Conservation (phyloP, 1,284 basidiomycete genomes). For the Rhodotorula sp. region DNA sequence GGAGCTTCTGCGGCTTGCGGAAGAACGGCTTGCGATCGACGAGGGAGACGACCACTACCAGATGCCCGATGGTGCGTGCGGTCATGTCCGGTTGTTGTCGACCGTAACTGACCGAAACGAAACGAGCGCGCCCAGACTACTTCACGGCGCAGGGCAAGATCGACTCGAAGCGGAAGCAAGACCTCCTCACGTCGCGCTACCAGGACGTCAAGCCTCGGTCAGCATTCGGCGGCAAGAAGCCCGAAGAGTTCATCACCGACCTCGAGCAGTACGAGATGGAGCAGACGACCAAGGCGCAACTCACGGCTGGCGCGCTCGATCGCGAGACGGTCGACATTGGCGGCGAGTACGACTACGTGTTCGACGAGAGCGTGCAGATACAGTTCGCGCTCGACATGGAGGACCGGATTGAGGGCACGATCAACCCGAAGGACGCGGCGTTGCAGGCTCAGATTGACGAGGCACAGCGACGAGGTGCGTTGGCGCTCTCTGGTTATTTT, state of each 20-base stretch:
- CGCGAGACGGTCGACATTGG: slow-evolving; percentile 63
- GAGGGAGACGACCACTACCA: slow-evolving; percentile 92
- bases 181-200: slow-evolving; percentile 89
- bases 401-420: slow-evolving; percentile 51
- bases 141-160: slow-evolving; percentile 98
- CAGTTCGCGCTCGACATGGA: slow-evolving; percentile 78
- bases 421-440: slow-evolving; percentile 83
- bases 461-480: slow-evolving; percentile 81
- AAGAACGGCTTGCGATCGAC: slow-evolving; percentile 88
- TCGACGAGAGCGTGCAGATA: slow-evolving; percentile 96
- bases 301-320: slow-evolving; percentile 85
- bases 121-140: slow-evolving; percentile 63
- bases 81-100: neutral
- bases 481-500: neutral
- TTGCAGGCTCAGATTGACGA: slow-evolving; percentile 86
- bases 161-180: slow-evolving; percentile 93
- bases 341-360: slow-evolving; percentile 91
- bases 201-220: slow-evolving; percentile 70
- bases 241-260: slow-evolving; percentile 90
- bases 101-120: neutral
- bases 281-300: slow-evolving; percentile 84
- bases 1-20: slow-evolving; percentile 84
- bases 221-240: slow-evolving; percentile 51
- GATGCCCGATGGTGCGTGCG: slow-evolving; percentile 64
- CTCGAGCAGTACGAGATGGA: slow-evolving; percentile 85